Percentiles rank a stretch among this genome's conserved stretches.
phyloP scores from a whole-genome alignment of 768 basidiomycete species.

The Porphyrellus cyaneotinctus region DNA sequence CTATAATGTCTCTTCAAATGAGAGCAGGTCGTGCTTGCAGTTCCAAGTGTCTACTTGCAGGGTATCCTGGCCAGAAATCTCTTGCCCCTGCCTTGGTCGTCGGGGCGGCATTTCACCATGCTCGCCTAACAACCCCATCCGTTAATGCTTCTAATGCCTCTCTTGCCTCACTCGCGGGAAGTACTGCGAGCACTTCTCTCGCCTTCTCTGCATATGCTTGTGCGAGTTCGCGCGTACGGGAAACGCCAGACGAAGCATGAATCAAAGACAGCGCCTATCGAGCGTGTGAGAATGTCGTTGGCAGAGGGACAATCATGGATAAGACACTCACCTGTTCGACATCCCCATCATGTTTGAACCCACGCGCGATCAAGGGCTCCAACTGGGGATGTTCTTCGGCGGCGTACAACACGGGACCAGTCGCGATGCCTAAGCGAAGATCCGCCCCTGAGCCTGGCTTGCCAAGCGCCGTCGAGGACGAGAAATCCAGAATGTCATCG shows the following conservation, averaged over 20 bases:
- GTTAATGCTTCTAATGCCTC: constrained; percentile 70
- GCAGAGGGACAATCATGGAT: not conserved
- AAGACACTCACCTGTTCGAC: constrained; percentile 59
- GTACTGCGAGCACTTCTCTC: constrained; percentile 54
- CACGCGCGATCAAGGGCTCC: constrained; percentile 71
- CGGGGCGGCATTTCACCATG: constrained; percentile 36
- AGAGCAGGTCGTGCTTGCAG: not conserved
- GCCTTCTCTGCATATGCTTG: constrained; percentile 72
- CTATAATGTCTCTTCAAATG: not conserved
- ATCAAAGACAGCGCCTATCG: constrained; percentile 57
- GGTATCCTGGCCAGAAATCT: not conserved
- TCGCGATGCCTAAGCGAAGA: constrained; percentile 77
- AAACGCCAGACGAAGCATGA: constrained; percentile 64
- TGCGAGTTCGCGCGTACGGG: constrained; percentile 77
- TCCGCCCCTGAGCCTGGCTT: constrained; percentile 86
- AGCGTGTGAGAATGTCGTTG: not conserved
- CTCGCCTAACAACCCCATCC: constrained; percentile 60
- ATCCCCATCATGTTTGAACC: constrained; percentile 75
- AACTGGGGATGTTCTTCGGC: constrained; percentile 79
- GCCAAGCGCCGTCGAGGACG: constrained; percentile 72
- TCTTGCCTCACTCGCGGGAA: constrained; percentile 82
- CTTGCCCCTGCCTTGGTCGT: not conserved
- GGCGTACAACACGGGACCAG: constrained; percentile 82
- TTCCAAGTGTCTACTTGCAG: not conserved
- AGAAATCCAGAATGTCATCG: constrained; percentile 93